Evolutionary conservation across 148 eudicot genomes (phyloP).

Genomic region (Rhododendron griersonianum): DNA sequence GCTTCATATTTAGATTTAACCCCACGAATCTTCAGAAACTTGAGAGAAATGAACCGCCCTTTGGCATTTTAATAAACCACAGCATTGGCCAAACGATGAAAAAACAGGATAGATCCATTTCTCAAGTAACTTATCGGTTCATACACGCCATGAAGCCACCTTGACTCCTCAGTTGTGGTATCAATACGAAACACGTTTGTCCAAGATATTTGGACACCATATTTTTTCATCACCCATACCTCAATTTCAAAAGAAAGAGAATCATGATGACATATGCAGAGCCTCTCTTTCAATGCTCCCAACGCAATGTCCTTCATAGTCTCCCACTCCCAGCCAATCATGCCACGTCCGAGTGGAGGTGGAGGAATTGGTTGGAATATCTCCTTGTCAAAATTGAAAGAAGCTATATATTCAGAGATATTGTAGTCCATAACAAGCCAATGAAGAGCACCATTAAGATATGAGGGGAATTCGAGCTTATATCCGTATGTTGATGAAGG

Average conservation of each 20-base stretch:
- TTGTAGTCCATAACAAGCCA: not conserved
- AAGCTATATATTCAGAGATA: not conserved
- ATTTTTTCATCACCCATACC: not conserved
- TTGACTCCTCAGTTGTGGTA: not conserved
- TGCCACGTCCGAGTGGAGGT: conserved; percentile 2
- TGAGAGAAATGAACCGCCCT: not conserved
- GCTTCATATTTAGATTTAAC: not conserved
- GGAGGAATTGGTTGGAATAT: conserved; percentile 11
- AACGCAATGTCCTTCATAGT: not conserved
- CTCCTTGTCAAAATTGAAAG: conserved; percentile 23
- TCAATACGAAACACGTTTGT: conserved; percentile 9
- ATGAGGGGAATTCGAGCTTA: not conserved
- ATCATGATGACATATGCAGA: conserved; percentile 13
- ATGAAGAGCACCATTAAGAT: conserved; percentile 13
- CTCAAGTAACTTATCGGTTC: conserved; percentile 11
- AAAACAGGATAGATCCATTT: conserved; percentile 14
- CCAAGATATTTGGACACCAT: conserved; percentile 7
- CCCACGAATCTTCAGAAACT: not conserved
- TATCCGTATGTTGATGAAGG: not conserved
- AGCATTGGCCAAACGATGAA: not conserved
- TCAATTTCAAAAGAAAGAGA: not conserved
- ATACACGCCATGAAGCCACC: not conserved
- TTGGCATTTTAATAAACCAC: not conserved
- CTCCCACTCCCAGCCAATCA: not conserved
- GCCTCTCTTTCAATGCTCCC: conserved; percentile 13